Evolutionary conservation across 805 yeast genomes (phyloP).

Genomic region (Komagataella mondaviorum): DNA sequence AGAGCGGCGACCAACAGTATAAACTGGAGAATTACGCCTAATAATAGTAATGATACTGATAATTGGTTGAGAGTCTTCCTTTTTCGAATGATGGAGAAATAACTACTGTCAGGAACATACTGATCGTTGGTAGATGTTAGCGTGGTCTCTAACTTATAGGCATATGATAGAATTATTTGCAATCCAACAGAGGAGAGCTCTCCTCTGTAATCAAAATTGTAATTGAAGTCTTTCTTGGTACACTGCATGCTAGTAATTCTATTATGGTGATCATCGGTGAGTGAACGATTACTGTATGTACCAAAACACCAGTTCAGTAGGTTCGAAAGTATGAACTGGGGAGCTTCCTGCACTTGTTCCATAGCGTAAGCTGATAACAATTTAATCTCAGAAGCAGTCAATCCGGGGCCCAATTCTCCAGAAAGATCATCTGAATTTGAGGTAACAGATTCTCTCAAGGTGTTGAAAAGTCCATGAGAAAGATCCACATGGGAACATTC

Average conservation of each 20-base stretch:
- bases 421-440: constrained; percentile 10
- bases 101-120: constrained; percentile 13
- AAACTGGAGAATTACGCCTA: constrained; percentile 17
- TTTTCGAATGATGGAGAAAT: constrained; percentile 9
- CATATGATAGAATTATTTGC: constrained; percentile 32
- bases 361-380: constrained; percentile 31
- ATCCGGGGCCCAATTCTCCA: constrained; percentile 6
- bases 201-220: constrained; percentile 30
- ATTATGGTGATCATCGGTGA: constrained; percentile 3
- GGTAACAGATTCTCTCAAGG: constrained; percentile 17
- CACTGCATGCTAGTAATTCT: constrained; percentile 7
- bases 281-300: constrained; percentile 13
- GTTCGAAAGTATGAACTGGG: constrained; percentile 30
- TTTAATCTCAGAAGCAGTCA: constrained; percentile 35
- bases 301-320: constrained; percentile 34
- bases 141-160: constrained; percentile 17
- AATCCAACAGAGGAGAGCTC: constrained; percentile 27
- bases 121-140: constrained; percentile 5
- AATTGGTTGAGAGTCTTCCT: constrained; percentile 12
- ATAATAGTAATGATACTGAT: constrained; percentile 16
- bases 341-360: constrained; percentile 29
- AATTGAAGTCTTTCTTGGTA: constrained; percentile 6
- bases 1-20: constrained; percentile 16
- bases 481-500: constrained; percentile 40
- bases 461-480: constrained; percentile 35